These are phyloP conservation scores for Penicillium thymicola DNA, from an alignment of 2,329 filamentous ascomycete species.

Conservation along the genomic window DNA sequence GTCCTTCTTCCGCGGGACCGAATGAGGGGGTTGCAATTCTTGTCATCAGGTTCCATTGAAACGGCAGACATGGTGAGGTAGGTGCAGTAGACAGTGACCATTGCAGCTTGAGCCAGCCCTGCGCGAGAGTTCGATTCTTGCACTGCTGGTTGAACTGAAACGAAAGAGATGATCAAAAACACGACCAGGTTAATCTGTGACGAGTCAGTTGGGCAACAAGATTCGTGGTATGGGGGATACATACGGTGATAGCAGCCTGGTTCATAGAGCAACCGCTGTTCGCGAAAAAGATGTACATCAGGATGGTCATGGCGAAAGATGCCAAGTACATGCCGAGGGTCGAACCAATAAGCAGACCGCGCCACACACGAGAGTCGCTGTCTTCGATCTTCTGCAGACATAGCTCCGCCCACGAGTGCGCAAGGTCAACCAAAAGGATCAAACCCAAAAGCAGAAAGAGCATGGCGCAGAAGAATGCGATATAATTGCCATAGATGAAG, in stretches of 20 bases:
- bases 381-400: constrained; percentile 92
- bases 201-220: constrained; percentile 15
- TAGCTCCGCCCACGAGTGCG: constrained; percentile 95
- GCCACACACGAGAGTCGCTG: constrained; percentile 79
- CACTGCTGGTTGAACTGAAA: constrained; percentile 85
- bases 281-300: constrained; percentile 98
- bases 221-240: constrained; percentile 20
- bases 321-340: constrained; percentile 91
- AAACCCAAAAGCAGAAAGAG: constrained; percentile 90
- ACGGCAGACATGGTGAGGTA: constrained; percentile 98
- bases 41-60: constrained; percentile 96
- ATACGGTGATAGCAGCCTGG: constrained; percentile 81
- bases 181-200: constrained; percentile 74
- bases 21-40: constrained; percentile 88
- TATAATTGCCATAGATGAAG: constrained; percentile 91
- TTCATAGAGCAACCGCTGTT: constrained; percentile 83
- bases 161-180: constrained; percentile 72
- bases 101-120: constrained; percentile 92
- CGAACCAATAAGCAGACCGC: constrained; percentile 81
- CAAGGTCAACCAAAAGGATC: constrained; percentile 88
- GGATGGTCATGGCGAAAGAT: constrained; percentile 86
- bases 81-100: constrained; percentile 97
- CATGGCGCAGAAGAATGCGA: constrained; percentile 83
- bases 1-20: constrained; percentile 76
- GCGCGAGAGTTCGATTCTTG: constrained; percentile 92